Percentiles rank a stretch among this genome's conserved stretches.
Conservation (phyloP, 768 basidiomycete species). For the Lepiota brunneoincarnata region DNA sequence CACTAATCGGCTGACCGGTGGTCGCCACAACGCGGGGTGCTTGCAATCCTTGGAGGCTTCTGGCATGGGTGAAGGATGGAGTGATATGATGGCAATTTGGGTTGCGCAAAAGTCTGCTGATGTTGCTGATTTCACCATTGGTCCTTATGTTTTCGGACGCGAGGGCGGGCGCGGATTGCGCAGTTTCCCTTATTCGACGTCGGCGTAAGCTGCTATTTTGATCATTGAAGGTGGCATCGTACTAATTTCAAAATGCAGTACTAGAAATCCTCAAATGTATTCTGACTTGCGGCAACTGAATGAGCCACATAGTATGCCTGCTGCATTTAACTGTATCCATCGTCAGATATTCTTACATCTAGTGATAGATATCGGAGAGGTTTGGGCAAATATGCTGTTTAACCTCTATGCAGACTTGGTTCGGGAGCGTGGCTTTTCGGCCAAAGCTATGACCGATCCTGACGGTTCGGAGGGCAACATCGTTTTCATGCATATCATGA, state of each 20-base stretch:
- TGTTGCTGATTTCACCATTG: slow-evolving; percentile 37
- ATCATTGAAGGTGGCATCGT: background rate
- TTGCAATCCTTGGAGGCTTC: slow-evolving; percentile 61
- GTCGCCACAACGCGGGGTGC: slow-evolving; percentile 56
- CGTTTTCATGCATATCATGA: slow-evolving; percentile 49
- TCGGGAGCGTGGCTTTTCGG: slow-evolving; percentile 30
- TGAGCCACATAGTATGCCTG: slow-evolving; percentile 42
- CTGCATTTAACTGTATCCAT: background rate
- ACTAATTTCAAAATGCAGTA: slow-evolving; percentile 16
- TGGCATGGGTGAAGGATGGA: slow-evolving; percentile 73
- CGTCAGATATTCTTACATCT: background rate
- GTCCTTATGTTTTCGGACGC: slow-evolving; percentile 52
- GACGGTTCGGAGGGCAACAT: slow-evolving; percentile 43
- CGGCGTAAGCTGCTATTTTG: slow-evolving; percentile 25
- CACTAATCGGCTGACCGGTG: slow-evolving; percentile 50
- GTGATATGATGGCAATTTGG: slow-evolving; percentile 52
- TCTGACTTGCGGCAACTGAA: slow-evolving; percentile 32
- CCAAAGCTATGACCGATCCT: slow-evolving; percentile 37
- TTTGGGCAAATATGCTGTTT: slow-evolving; percentile 48
- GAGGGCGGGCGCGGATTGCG: slow-evolving; percentile 46
- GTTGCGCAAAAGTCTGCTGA: slow-evolving; percentile 34
- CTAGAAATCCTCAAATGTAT: slow-evolving; percentile 43
- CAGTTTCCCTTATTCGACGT: slow-evolving; percentile 55
- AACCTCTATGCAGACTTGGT: slow-evolving; percentile 42
- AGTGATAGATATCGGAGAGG: slow-evolving; percentile 50